Evolutionary conservation across 805 yeast genomes (phyloP).

Genomic region (Kodamaea fukazawae): DNA sequence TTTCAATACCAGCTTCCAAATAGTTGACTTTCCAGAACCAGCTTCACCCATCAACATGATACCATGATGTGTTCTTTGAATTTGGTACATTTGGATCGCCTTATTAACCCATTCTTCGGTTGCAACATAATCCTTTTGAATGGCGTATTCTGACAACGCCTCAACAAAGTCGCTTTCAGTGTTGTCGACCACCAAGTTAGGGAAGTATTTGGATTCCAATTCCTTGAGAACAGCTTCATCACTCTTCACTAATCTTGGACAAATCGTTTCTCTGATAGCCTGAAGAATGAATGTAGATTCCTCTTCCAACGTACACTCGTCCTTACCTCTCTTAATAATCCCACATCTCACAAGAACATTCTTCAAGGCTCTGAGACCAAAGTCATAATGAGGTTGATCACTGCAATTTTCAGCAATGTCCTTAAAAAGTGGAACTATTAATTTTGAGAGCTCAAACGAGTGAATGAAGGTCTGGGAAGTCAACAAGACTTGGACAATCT

Average conservation of each 20-base stretch:
- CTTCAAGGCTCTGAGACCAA: conserved; percentile 83
- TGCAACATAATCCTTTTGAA: conserved; percentile 26
- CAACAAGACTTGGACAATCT: conserved; percentile 70
- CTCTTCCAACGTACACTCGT: conserved; percentile 4
- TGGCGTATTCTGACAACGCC: conserved; percentile 25
- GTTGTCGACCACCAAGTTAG: conserved; percentile 16
- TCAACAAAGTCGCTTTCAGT: conserved; percentile 25
- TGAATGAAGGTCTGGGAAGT: conserved; percentile 65
- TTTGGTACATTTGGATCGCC: conserved; percentile 57
- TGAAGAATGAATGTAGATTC: conserved; percentile 41
- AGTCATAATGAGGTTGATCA: conserved; percentile 76
- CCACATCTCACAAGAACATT: conserved; percentile 63
- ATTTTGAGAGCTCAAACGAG: conserved; percentile 44
- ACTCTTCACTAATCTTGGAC: conserved; percentile 59
- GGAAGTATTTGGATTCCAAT: conserved; percentile 24
- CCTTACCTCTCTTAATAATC: conserved; percentile 27
- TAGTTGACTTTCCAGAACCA: conserved; percentile 69
- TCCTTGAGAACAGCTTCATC: conserved; percentile 48
- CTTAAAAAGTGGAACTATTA: conserved; percentile 54
- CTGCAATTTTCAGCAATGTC: conserved; percentile 43
- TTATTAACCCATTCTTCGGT: conserved; percentile 51
- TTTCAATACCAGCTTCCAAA: conserved; percentile 48
- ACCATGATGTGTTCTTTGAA: conserved; percentile 69
- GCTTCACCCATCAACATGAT: conserved; percentile 75
- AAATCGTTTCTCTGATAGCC: conserved; percentile 58